Evolutionary conservation across 495 filamentous ascomycete species (phyloP), one percentile per base, ranked within the genome.

Genomic region (Amniculicola lignicola): DNA sequence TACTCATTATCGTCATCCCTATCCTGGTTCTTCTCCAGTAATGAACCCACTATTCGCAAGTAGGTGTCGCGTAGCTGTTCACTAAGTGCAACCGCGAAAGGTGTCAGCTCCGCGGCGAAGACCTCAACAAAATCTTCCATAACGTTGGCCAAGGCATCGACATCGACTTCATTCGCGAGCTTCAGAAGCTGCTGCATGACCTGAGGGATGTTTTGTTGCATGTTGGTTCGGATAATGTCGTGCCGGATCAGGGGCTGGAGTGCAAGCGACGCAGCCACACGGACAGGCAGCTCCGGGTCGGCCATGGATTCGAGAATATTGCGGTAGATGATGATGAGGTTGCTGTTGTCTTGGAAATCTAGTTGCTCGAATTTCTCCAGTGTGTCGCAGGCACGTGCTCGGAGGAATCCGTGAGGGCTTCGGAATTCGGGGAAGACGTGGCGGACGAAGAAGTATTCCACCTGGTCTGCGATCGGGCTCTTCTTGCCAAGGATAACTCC

Each of bases 81-180:
- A 64, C 89, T 95, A 35, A 98, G 77, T 4, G 94, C 92, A 14
- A 97, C 94, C n/a, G 93, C 93, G 66, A 98, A 98, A 6, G 93
- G 93, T 1, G 93, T 98, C 45, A 98, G 78, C 67, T 98, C 94
- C 2, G 88, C 75, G 15, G 93, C 91, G 70, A 98, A 98, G 0
- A 97, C 93, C 70, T 98, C 93, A 44, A 98, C 93, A 68, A 97
- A 97, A 63, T 98, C 94, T 69, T 98, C 93, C 93, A 96, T 96
- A n/a, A 96, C 90, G 62, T 95, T 95, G n/a, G 90, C 89, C 16
- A 96, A 71, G 15, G 90, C 89, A 70, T 96, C 90, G 44, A 96
- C 91, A 62, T 95, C 90, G 38, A 90, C 90, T 72, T 96, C 90
- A 66, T 96, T 96, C 22, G 93, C 92, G 54, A 98, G 74, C 73